Evolutionary conservation across 163 green algal genomes (phyloP), one percentile per base, ranked within the genome.

Genomic region (Volvox carteri): DNA sequence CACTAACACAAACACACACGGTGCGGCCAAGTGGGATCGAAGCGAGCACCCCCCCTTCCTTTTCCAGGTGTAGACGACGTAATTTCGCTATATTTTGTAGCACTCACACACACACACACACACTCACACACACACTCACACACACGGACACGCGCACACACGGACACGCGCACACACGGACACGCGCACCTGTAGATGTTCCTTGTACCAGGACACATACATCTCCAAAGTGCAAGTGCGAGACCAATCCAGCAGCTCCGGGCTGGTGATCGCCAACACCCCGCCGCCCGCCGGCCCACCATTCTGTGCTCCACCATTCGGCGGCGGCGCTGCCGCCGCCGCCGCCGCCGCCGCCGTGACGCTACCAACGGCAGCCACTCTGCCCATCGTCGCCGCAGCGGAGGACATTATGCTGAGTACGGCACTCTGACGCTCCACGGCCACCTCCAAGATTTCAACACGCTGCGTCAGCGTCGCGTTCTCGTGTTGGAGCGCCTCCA

Each of bases 361-460:
- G n/a, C 44, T 21, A 46, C n/a, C 48, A 21, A 8, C 42, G 14
- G 41, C 41, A 0, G 14, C n/a, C 11, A 1, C 25, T 33, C 35
- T 42, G 39, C 56, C 0, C 37, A 9, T 12, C 58, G 35, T 58
- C 0, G 41, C 7, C 19, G 28, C 28, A 65, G 54, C 54, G 54
- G 8, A 4, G 28, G 72, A 25, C 62, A 88, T 58, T 1, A 88
- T 46, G 25, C 9, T 14, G 19, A 88, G 83, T 23, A 88, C 83
- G 6, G 65, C 33, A 30, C n/a, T 35, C 68, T 81, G 67, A 30
- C 83, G 67, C 35, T 81, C 68, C 35, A 88, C 48, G 35, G 83
- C 67, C 28, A 88, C 83, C 48, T 88, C 68, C 35, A 88, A 50
- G 25, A 88, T 88, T 70, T 88, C 83, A n/a, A 88, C 83, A 12